Conservation (phyloP, 169 alveolate species). For the Cryptosporidium felis region DNA sequence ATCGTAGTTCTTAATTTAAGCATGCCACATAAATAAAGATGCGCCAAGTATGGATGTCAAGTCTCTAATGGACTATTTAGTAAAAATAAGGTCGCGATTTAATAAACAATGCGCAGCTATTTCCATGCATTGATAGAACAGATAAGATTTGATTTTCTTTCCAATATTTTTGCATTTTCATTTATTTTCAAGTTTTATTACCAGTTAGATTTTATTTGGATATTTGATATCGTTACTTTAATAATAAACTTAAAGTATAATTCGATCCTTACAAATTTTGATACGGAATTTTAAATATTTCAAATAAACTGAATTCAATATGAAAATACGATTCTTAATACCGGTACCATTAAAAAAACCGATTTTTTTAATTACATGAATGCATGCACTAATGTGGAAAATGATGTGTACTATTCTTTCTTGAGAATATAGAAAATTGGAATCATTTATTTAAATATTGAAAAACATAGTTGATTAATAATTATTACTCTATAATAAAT, state of each 20-base stretch:
- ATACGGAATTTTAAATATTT: no score
- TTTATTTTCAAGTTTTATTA: no score
- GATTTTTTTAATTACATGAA: background rate
- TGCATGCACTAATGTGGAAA: slow-evolving; percentile 59
- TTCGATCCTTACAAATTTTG: no score
- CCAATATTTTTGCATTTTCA: no score
- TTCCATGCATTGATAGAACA: no score
- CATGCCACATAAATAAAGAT: slow-evolving; percentile 51
- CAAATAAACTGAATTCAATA: background rate
- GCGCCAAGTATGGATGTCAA: slow-evolving; percentile 69
- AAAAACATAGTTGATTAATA: background rate
- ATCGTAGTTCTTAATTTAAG: no score
- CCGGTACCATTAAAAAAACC: slow-evolving; percentile 15
- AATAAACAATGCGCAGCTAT: no score
- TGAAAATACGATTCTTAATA: background rate
- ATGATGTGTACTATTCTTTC: slow-evolving; percentile 10
- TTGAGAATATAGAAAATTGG: background rate
- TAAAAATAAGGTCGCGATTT: background rate
- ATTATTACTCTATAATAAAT: background rate
- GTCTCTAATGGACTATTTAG: slow-evolving; percentile 40
- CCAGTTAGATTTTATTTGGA: no score
- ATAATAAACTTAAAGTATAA: no score
- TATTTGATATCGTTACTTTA: no score
- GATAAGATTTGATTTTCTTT: no score
- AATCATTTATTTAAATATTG: background rate